phyloP scores from a whole-genome alignment of 768 basidiomycete genomes.

The Dioszegia hungarica region DNA sequence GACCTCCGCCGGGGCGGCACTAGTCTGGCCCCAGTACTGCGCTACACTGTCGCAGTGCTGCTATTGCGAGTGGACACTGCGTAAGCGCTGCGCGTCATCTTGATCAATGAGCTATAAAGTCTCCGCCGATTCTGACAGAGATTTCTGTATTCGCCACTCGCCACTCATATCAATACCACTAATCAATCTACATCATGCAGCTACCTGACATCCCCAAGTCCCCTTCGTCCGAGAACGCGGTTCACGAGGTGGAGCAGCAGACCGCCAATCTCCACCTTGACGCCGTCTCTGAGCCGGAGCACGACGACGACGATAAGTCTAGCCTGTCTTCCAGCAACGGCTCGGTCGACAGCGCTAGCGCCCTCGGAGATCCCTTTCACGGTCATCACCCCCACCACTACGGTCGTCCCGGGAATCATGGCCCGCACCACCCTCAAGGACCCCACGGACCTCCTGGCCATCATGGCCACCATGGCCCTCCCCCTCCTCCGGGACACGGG shows the following conservation, averaged over 20 bases:
- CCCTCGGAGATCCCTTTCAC: neutral
- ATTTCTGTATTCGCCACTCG: too few species aligned
- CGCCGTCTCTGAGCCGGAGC: neutral
- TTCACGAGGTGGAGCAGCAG: neutral
- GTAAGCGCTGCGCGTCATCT: too few species aligned
- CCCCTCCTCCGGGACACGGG: neutral
- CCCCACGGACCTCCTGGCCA: neutral
- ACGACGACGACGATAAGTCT: neutral
- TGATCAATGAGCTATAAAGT: too few species aligned
- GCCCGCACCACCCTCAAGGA: neutral
- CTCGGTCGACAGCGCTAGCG: too few species aligned
- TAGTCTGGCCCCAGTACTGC: too few species aligned
- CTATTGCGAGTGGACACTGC: too few species aligned
- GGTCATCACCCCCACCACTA: neutral
- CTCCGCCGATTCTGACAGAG: neutral
- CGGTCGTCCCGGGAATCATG: neutral
- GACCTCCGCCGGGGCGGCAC: neutral
- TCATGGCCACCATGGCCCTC: neutral
- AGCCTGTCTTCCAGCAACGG: neutral
- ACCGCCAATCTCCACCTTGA: neutral
- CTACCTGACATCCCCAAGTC: too few species aligned
- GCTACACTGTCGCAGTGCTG: too few species aligned
- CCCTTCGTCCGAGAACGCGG: too few species aligned
- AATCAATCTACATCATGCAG: neutral
- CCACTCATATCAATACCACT: too few species aligned